phyloP scores from a whole-genome alignment of 2,329 filamentous ascomycete species.

The Trichoderma koningii region DNA sequence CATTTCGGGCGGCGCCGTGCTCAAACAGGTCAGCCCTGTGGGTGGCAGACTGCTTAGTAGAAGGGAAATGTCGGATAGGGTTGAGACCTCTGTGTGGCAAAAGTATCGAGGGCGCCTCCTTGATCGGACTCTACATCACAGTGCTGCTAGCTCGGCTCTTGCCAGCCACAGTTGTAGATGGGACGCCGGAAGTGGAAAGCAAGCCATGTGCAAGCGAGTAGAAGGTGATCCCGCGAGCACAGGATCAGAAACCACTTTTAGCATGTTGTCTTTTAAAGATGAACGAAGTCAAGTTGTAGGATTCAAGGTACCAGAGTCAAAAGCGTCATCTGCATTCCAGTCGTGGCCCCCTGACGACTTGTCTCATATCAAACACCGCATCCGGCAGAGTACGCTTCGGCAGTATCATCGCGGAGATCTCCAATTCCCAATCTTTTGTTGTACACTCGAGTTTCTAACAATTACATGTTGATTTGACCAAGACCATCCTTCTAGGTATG shows the following conservation, averaged over 20 bases:
- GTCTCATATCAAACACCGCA: not conserved
- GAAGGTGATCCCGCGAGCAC: too few species aligned
- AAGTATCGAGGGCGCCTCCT: not conserved
- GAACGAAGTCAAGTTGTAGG: not conserved
- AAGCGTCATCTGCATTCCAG: slow-evolving; percentile 24
- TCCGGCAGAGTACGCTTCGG: not conserved
- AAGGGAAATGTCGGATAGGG: not conserved
- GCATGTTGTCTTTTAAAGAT: not conserved
- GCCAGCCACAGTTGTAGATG: not conserved
- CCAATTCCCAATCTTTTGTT: too few species aligned
- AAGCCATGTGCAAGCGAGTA: not conserved
- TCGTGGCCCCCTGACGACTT: not conserved
- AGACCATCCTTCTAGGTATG: too few species aligned
- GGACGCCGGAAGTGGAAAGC: slow-evolving; percentile 4
- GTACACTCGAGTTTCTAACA: not conserved
- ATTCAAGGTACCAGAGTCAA: not conserved
- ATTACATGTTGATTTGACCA: not conserved
- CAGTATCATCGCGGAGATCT: not conserved
- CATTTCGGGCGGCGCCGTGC: slow-evolving; percentile 26
- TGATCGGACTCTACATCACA: not conserved
- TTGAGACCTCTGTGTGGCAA: not conserved
- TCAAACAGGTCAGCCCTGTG: not conserved
- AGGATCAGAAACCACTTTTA: not conserved
- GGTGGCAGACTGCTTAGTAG: not conserved
- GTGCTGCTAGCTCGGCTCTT: not conserved